Base-by-base conservation (phyloP, 1,139 yeast genomes). In the Yamadazyma blattariae region DNA sequence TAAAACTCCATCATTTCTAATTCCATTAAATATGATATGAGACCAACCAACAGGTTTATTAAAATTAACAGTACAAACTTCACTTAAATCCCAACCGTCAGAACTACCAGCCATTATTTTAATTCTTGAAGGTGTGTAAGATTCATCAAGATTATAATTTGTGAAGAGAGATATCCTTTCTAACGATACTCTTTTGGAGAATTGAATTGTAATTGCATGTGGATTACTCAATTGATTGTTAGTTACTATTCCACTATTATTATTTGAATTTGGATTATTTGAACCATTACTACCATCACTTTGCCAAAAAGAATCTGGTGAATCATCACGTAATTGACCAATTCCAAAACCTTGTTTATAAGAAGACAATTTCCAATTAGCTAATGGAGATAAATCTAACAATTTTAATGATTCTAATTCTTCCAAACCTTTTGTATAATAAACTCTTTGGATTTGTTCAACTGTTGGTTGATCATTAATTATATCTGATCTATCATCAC, bases 31-130 rank as follows among this genome's bases (percentile, higher is more conserved):
- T 3, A 73, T 71, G 10, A 90, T 65, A 48, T 82, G 84, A 10
- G 79, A 75, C 98, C 98, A 94, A 0, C 97, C 97, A 14, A 76
- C 72, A 1, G 96, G 94, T 46, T 83, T 82, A 34, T 70, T 66
- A 37, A 90, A 71, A 34, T 75, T 80, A 17, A 82, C 71, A 0
- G 78, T 70, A 27, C 82, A 74, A 26, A 90, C 95, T 46, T 83
- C 87, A 29, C 79, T 73, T 38, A 89, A 66, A 55, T 90, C 96
- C 65, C 89, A 87, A 14, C 83, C 82, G 43, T 68, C 73, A 3
- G 95, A 90, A 19, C 84, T 80, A 0, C 99, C 99, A 0, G 95
- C 90, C 53, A 77, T 64, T 2, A 92, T 68, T 21, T 72, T 66
- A 26, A 94, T 74, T 41, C 74, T 72, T 17, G 82, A 76, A 0